Evolutionary conservation across 768 basidiomycete genomes (phyloP), one percentile per base, ranked within the genome.

Genomic region (Ephemerocybe angulata): DNA sequence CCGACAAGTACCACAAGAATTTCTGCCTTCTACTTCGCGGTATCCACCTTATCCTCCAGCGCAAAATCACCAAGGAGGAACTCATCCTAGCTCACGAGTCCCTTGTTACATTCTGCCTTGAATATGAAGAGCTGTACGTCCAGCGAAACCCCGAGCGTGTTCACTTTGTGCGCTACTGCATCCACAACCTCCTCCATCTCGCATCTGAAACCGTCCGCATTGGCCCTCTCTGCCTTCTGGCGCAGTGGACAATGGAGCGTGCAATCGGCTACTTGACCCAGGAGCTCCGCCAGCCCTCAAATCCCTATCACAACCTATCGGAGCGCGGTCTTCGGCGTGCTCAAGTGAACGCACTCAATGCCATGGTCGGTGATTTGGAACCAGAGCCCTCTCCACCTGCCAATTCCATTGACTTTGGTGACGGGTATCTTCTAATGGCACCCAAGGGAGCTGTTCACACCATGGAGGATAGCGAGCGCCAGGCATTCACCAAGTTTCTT

Each of bases 51-150:
- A 22, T 70, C 2, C 40, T 50, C n/a, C 70, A 70, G 33, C 56
- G 60, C 1, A n/a, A 27, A 3, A 62, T 67, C 8, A 54, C 62
- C 17, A 17, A 17, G 1, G 1, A 43, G 1, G 57, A 69, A 37
- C 49, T 74, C 12, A 38, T 21, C 6, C 24, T 54, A 10, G 72
- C 67, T 0, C 65, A 73, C 29, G 7, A 17, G 0, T 48, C 57
- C 2, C 50, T 76, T 2, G 30, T 61, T 1, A 52, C 65, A n/a
- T 76, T 70, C 56, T 53, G 54, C 5, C 54, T 53, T 5, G 70
- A 73, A 19, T 77, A 65, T 55, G 72, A 76, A 58, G 21, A 53
- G 0, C 50, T 76, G 0, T 77, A 76, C 58, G 68, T 64, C 29
- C 68, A 71, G 28, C 25, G 60, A 29, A 8, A 62, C 47, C 6